Percentiles rank a stretch among this genome's conserved stretches.
phyloP scores from a whole-genome alignment of 2,329 filamentous ascomycete species.

The Paramyrothecium roridum region DNA sequence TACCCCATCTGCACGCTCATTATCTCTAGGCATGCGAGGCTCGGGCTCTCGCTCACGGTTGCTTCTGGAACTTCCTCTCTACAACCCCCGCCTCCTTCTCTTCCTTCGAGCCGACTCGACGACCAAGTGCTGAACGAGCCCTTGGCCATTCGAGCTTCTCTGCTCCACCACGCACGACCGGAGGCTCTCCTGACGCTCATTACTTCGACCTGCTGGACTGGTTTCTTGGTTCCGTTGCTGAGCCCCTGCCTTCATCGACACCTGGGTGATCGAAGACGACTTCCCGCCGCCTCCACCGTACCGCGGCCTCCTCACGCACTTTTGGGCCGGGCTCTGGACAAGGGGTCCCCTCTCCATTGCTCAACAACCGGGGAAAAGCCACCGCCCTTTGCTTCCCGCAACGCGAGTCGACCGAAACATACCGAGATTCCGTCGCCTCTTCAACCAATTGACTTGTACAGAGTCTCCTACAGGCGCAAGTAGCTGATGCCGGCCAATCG shows the following conservation, averaged over 20 bases:
- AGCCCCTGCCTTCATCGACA: neutral
- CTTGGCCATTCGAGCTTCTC: no score
- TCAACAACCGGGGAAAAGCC: no score
- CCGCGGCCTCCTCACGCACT: neutral
- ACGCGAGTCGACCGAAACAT: no score
- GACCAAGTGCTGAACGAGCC: neutral
- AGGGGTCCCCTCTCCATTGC: neutral
- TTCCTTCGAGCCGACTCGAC: neutral
- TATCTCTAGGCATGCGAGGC: neutral
- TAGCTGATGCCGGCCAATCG: constrained; percentile 33
- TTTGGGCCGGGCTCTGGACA: neutral
- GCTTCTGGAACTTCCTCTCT: neutral
- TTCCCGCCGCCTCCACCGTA: neutral
- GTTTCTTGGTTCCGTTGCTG: neutral
- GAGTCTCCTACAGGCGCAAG: neutral
- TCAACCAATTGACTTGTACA: constrained; percentile 23
- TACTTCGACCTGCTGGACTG: neutral
- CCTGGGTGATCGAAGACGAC: neutral
- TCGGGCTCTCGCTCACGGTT: neutral
- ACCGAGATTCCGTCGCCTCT: neutral
- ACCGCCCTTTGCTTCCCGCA: no score
- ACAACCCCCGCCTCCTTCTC: neutral
- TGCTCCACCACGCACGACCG: neutral
- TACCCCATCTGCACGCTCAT: neutral
- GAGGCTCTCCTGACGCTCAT: neutral